phyloP scores from a whole-genome alignment of 2,329 filamentous ascomycete genomes.

The Botrytis elliptica region DNA sequence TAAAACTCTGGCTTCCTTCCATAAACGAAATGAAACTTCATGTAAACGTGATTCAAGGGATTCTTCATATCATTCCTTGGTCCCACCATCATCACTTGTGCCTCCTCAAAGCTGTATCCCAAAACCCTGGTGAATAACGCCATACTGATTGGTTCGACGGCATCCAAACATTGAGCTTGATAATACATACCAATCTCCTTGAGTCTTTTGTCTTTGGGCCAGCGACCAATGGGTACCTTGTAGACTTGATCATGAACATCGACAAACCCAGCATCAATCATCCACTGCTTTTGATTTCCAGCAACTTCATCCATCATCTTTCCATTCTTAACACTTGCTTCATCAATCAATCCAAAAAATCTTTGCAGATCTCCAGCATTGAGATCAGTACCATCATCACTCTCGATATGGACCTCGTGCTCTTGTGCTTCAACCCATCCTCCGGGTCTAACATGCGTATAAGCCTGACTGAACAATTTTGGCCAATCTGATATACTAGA shows the following conservation, averaged over 20 bases:
- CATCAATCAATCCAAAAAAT: slow-evolving; percentile 49
- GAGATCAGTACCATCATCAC: slow-evolving; percentile 44
- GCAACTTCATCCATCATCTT: slow-evolving; percentile 46
- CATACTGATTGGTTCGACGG: slow-evolving; percentile 20
- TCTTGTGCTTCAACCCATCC: slow-evolving; percentile 58
- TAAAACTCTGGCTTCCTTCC: slow-evolving; percentile 15
- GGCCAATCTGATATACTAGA: slow-evolving; percentile 58
- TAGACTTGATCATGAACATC: slow-evolving; percentile 43
- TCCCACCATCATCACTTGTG: slow-evolving; percentile 48
- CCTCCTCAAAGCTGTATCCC: slow-evolving; percentile 48
- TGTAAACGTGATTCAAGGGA: slow-evolving; percentile 45
- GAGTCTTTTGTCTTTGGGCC: slow-evolving; percentile 44
- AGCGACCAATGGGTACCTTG: slow-evolving; percentile 48
- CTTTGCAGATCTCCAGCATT: slow-evolving; percentile 45
- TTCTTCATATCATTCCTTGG: slow-evolving; percentile 50
- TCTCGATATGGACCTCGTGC: slow-evolving; percentile 50
- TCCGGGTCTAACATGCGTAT: slow-evolving; percentile 52
- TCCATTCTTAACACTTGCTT: slow-evolving; percentile 49
- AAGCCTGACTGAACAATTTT: slow-evolving; percentile 46
- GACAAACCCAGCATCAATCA: slow-evolving; percentile 52
- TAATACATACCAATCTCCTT: slow-evolving; percentile 23
- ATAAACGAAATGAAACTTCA: slow-evolving; percentile 54
- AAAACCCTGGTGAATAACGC: slow-evolving; percentile 48
- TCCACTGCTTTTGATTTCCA: slow-evolving; percentile 37
- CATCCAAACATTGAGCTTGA: slow-evolving; percentile 20